Conservation (phyloP, 306 rosid species). For the Cucurbita pepo region DNA sequence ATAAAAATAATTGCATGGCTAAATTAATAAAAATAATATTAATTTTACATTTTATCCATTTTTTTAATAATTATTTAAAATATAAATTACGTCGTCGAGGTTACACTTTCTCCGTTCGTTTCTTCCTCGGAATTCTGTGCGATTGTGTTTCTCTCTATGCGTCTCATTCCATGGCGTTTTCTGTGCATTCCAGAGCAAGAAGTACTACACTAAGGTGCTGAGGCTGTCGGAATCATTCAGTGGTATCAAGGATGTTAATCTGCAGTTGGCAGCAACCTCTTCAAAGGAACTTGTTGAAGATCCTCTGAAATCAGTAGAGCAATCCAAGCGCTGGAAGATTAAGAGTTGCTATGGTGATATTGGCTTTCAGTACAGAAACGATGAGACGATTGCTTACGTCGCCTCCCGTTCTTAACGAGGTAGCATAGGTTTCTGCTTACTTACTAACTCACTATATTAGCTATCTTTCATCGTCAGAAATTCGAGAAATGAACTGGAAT, state of each 20-base stretch:
- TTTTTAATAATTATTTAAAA: too few species aligned
- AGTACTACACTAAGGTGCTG: constrained; percentile 66
- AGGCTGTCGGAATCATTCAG: constrained; percentile 59
- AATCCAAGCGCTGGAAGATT: constrained; percentile 87
- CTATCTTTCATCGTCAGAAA: not conserved
- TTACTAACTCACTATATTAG: not conserved
- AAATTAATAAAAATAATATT: too few species aligned
- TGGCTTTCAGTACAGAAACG: constrained; percentile 56
- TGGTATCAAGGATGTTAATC: constrained; percentile 53
- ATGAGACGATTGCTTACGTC: constrained; percentile 73
- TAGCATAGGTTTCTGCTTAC: not conserved
- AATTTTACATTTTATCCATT: too few species aligned
- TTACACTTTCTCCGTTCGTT: constrained; percentile 4
- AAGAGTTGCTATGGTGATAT: constrained; percentile 76
- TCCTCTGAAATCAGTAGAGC: constrained; percentile 48
- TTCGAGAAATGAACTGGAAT: not conserved
- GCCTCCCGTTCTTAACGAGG: constrained; percentile 91
- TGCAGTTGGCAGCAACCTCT: constrained; percentile 39
- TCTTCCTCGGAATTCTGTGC: not conserved
- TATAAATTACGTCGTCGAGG: constrained; percentile 32
- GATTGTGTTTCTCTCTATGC: not conserved
- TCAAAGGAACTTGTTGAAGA: constrained; percentile 67
- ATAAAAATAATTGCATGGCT: too few species aligned
- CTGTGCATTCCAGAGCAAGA: constrained; percentile 40
- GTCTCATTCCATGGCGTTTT: not conserved